Base-by-base conservation (phyloP, 1,139 yeast genomes). In the Scheffersomyces cryptocercus region DNA sequence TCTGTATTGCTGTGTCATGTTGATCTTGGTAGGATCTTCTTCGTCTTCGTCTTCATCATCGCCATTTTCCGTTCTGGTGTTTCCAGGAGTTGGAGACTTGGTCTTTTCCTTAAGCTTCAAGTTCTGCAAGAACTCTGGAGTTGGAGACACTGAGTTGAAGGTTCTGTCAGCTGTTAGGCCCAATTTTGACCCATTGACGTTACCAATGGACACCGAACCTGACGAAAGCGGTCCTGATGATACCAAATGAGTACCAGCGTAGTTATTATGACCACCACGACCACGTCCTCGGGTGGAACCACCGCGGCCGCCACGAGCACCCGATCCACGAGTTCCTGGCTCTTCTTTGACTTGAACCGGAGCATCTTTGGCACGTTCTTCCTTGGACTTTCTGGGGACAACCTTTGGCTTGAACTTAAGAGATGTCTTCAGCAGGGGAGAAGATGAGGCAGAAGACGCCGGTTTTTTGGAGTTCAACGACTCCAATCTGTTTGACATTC, bases 331-430 rank as follows among this genome's bases (percentile, higher is more conserved):
- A 1, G 57, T 48, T 4, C 53, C 53, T 11, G 51, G 57, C 47
- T 70, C 75, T 14, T 67, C 64, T 47, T 81, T 77, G 40, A 78
- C 67, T 48, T 74, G 73, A 7, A 53, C 61, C 1, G 90, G 88
- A 0, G 90, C 90, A 33, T 82, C 81, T 36, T 85, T 82, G 28
- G 82, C 95, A 60, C 97, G 72, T 56, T 88, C 97, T 55, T 87
- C 93, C 53, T 88, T 85, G 15, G 89, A 70, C 59, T 88, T 81
- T 64, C 97, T 73, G 1, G 88, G 88, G 35, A 89, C 96, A 1
- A 75, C 84, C 61, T 89, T 89, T 1, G 97, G 97, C 58, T 84
- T 80, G 64, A 89, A 89, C 62, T 85, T 83, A 41, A 79, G 70
- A 28, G 75, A 72, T 15, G 82, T 80, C 54, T 78, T 82, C n/a